A percentile compares a stretch with the other conserved stretches of the same genome.
phyloP scores from a whole-genome alignment of 1,284 basidiomycete species.

The Ustilago bromivora region DNA sequence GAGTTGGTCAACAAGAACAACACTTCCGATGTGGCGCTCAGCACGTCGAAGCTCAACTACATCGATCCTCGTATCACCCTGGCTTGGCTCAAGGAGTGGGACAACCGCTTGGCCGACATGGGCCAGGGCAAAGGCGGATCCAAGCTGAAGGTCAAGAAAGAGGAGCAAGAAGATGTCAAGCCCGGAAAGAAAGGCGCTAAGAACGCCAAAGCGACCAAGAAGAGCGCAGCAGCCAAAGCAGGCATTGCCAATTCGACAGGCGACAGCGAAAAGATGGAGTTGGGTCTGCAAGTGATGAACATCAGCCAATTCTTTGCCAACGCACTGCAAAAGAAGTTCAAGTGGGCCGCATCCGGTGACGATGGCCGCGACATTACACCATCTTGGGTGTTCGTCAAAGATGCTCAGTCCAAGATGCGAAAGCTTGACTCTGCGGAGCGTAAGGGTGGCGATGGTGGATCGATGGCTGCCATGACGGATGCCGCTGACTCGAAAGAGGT shows the following conservation, averaged over 20 bases:
- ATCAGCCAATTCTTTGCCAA: constrained; percentile 66
- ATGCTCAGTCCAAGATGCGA: constrained; percentile 62
- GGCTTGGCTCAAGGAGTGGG: constrained; percentile 69
- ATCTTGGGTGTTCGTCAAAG: constrained; percentile 64
- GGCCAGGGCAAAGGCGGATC: constrained; percentile 36
- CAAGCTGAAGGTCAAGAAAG: constrained; percentile 56
- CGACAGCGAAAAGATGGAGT: constrained; percentile 67
- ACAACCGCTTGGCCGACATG: constrained; percentile 49
- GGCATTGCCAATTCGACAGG: constrained; percentile 51
- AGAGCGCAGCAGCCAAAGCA: constrained; percentile 34
- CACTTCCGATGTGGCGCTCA: constrained; percentile 65
- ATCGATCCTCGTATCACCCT: constrained; percentile 69
- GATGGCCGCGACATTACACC: constrained; percentile 54
- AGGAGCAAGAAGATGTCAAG: constrained; percentile 55
- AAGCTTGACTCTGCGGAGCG: constrained; percentile 58
- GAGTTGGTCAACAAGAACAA: constrained; percentile 67
- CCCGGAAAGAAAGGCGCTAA: constrained; percentile 35
- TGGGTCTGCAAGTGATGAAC: constrained; percentile 63
- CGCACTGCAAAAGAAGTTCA: constrained; percentile 69
- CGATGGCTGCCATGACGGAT: constrained; percentile 48
- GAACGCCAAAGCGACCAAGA: constrained; percentile 27
- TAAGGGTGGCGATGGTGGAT: constrained; percentile 43
- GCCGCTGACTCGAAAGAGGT: constrained; percentile 30
- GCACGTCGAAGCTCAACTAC: constrained; percentile 69
- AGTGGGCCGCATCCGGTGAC: constrained; percentile 61